Conservation (phyloP, 441 rosid species). For the Pelargonium australe region DNA sequence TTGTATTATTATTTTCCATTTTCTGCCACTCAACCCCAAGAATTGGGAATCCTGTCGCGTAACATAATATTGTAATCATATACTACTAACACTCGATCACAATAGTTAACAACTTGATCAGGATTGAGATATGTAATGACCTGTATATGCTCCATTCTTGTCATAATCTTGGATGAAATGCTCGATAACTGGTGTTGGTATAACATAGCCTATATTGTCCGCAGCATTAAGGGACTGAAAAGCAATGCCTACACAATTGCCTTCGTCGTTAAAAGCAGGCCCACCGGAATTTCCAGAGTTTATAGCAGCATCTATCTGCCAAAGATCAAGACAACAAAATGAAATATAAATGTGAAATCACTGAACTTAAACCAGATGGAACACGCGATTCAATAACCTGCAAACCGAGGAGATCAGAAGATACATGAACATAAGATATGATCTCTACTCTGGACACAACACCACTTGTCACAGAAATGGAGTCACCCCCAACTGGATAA, state of each 20-base stretch:
- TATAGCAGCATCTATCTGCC: slow-evolving; percentile 87
- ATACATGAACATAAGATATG: slow-evolving; percentile 77
- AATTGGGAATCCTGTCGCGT: no score
- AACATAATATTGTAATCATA: no score
- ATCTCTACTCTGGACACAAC: slow-evolving; percentile 92
- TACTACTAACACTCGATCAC: no score
- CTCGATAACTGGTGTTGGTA: slow-evolving; percentile 85
- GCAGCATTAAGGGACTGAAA: slow-evolving; percentile 91
- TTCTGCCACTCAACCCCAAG: no score
- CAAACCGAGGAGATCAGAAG: slow-evolving; percentile 78
- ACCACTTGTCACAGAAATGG: slow-evolving; percentile 91
- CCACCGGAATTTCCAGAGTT: slow-evolving; percentile 96
- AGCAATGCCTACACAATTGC: slow-evolving; percentile 88
- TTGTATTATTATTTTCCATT: no score
- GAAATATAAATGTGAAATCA: no score
- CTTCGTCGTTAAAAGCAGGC: slow-evolving; percentile 89
- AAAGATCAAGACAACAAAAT: not conserved
- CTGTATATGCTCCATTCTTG: slow-evolving; percentile 78
- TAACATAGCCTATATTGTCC: slow-evolving; percentile 92
- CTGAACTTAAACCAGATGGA: no score
- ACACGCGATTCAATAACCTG: no score
- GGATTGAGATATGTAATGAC: no score
- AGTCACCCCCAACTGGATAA: slow-evolving; percentile 92
- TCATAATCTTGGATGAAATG: slow-evolving; percentile 90
- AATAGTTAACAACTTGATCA: no score